phyloP scores from a whole-genome alignment of 257 asterid species.

The Ilex aquifolium region DNA sequence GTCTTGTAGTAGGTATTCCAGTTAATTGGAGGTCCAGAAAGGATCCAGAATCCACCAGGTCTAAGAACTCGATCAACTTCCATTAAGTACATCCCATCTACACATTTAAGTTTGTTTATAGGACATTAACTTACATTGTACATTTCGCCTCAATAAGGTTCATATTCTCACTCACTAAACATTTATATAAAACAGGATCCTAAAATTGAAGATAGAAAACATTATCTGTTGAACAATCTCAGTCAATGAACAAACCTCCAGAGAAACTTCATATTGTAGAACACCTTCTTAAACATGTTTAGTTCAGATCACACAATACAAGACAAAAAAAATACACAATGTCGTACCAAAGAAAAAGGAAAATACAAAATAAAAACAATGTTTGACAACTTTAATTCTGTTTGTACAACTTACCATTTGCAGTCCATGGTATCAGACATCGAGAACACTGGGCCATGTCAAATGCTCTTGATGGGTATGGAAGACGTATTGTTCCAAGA shows the following conservation, averaged over 20 bases:
- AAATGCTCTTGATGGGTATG: constrained; percentile 81
- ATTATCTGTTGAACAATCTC: too few relatives aligned
- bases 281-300: too few relatives aligned
- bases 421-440: constrained; percentile 85
- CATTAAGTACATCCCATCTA: constrained; percentile 76
- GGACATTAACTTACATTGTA: too few relatives aligned
- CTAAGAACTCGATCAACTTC: constrained; percentile 93
- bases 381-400: not conserved
- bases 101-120: constrained; percentile 8
- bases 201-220: too few relatives aligned
- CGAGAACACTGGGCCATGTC: constrained; percentile 96
- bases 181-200: too few relatives aligned
- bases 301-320: too few relatives aligned
- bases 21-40: constrained; percentile 95
- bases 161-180: too few relatives aligned
- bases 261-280: too few relatives aligned
- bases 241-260: too few relatives aligned
- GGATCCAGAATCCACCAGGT: constrained; percentile 93
- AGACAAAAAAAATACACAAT: not conserved
- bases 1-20: constrained; percentile 78
- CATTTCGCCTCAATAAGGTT: too few relatives aligned
- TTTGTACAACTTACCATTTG: constrained; percentile 45
- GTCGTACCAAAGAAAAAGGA: too few relatives aligned
- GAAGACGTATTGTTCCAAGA: constrained; percentile 75
- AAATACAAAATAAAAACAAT: constrained; percentile 3